A percentile compares a stretch with the other conserved stretches of the same genome.
These are phyloP conservation scores for Backusella tarrabulga DNA, from an alignment of 192 early-diverging fungal species.

Conservation along the genomic window DNA sequence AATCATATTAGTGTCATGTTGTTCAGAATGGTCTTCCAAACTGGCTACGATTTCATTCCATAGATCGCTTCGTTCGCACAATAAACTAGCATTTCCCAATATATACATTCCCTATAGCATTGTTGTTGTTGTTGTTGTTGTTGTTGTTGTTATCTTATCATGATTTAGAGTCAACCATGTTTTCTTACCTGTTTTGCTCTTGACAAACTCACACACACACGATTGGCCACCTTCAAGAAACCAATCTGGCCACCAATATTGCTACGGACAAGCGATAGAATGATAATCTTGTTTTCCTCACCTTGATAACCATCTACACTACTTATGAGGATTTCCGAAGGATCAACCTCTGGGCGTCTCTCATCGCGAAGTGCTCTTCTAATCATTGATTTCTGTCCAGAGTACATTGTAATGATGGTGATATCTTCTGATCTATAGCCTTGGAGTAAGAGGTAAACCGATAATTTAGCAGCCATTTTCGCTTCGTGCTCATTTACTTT, in stretches of 20 bases:
- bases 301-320: slow-evolving; percentile 98
- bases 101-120: slow-evolving; percentile 50
- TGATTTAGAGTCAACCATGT: neutral
- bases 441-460: slow-evolving; percentile 48
- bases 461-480: slow-evolving; percentile 46
- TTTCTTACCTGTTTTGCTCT: slow-evolving; percentile 50
- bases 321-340: slow-evolving; percentile 81
- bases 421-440: slow-evolving; percentile 50
- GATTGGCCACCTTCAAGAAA: slow-evolving; percentile 69
- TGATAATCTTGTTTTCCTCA: slow-evolving; percentile 98
- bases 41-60: slow-evolving; percentile 47
- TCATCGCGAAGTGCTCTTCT: slow-evolving; percentile 33
- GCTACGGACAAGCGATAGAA: slow-evolving; percentile 91
- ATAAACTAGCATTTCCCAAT: slow-evolving; percentile 49
- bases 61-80: slow-evolving; percentile 41
- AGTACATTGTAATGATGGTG: slow-evolving; percentile 57
- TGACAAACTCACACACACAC: slow-evolving; percentile 55
- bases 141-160: neutral
- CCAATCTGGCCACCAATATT: slow-evolving; percentile 83
- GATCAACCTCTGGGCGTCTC: slow-evolving; percentile 10
- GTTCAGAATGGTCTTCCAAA: slow-evolving; percentile 19
- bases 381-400: slow-evolving; percentile 46
- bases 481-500: slow-evolving; percentile 48
- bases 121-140: no score
- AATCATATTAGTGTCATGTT: slow-evolving; percentile 26